Base-by-base conservation (phyloP, 2,329 filamentous ascomycete genomes). In the Alternaria sp. region DNA sequence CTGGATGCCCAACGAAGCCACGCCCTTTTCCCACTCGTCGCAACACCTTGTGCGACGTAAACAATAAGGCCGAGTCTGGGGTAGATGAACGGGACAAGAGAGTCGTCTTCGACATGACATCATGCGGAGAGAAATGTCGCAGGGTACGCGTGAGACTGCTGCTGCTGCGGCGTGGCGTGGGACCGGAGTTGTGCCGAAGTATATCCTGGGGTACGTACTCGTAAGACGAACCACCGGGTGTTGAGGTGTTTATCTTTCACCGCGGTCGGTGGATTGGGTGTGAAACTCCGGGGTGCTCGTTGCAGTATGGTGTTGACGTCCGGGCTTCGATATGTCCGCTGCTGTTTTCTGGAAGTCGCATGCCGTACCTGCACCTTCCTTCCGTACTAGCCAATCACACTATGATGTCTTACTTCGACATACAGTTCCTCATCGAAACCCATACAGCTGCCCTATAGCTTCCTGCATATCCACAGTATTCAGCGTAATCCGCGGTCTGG, bases 401-500 rank as follows among this genome's bases (percentile, higher is more conserved):
- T 12, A 4, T 21, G 9, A 52, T 30, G 32, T 40, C 19, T 52
- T 23, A 23, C 30, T 8, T 52, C 13, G 13, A 40, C 17, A 28
- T 25, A n/a, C 13, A 1, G 12, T 15, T 6, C 19, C 11, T 47
- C 46, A 60, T 23, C 12, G 13, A 15, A 63, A 44, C 6, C 61
- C 61, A 12, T 63, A 60, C 23, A 63, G 10, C 46, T 63, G 61
- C 13, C 19, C 57, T 28, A 60, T 56, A n/a, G 28, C 61, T 21
- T 63, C 61, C 28, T 56, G 45, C 61, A 63, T 60, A 36, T 63
- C 61, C 19, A 63, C 57, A 9, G 49, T 53, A 17, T 62, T 62
- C n/a, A 13, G 32, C 6, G 53, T 57, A 28, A 64, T 40, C 10
- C 40, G 49, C 19, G 47, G 51, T 25, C 47, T 61, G 5, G 30